Conservation (phyloP, 495 filamentous ascomycete species). For the Thermothielavioides terrestris region DNA sequence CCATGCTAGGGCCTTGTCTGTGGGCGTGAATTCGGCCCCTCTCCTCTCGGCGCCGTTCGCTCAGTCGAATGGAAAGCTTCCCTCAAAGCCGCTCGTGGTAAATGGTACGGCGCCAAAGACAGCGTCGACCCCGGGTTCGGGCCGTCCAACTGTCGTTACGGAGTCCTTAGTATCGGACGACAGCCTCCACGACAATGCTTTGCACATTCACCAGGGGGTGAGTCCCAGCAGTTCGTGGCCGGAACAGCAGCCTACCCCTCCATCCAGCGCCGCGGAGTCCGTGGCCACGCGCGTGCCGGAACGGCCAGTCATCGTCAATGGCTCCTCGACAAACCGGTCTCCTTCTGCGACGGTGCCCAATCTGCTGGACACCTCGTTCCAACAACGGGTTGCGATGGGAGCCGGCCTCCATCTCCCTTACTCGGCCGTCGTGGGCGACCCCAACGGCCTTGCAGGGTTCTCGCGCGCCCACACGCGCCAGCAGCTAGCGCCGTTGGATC, state of each 20-base stretch:
- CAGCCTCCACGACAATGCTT: conserved; percentile 29
- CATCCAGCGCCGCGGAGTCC: conserved; percentile 11
- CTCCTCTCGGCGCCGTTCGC: conserved; percentile 27
- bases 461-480: conserved; percentile 28
- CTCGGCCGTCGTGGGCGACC: conserved; percentile 8
- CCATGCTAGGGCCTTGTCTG: conserved; percentile 38
- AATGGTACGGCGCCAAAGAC: conserved; percentile 35
- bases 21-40: conserved; percentile 33
- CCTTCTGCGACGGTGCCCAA: conserved; percentile 10
- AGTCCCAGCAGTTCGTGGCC: conserved; percentile 14
- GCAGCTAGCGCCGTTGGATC: conserved; percentile 38
- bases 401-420: conserved; percentile 16
- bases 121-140: conserved; percentile 6
- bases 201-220: conserved; percentile 31
- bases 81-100: conserved; percentile 37
- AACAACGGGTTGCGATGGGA: conserved; percentile 24
- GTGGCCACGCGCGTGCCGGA: conserved; percentile 27
- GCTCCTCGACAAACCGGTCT: conserved; percentile 29
- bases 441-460: conserved; percentile 15
- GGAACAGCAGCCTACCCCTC: conserved; percentile 16
- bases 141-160: conserved; percentile 12
- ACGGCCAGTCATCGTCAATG: conserved; percentile 43
- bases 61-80: conserved; percentile 20
- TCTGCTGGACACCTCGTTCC: conserved; percentile 20
- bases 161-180: conserved; percentile 24